phyloP scores from a whole-genome alignment of 108 stramenopile species.

The Pinguiococcus pyrenoidosus region DNA sequence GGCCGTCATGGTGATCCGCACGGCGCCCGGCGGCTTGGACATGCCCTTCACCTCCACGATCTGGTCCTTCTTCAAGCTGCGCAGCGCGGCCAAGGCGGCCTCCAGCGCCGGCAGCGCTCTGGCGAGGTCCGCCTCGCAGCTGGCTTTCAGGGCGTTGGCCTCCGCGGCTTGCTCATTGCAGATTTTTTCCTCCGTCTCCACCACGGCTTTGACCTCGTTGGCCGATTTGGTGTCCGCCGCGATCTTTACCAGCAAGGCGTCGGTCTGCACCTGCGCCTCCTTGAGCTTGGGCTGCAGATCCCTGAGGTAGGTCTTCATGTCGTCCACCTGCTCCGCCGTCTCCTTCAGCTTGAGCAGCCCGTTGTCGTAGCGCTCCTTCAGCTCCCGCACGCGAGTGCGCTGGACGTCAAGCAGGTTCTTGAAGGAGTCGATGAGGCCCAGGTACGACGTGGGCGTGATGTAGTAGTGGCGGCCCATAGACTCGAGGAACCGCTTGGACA shows the following conservation, averaged over 20 bases:
- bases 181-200: conserved; percentile 36
- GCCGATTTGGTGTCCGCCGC: conserved; percentile 34
- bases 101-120: conserved; percentile 48
- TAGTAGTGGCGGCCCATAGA: conserved; percentile 52
- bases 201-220: conserved; percentile 36
- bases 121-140: conserved; percentile 45
- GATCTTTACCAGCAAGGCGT: conserved; percentile 36
- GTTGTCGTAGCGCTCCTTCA: conserved; percentile 43
- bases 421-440: conserved; percentile 50
- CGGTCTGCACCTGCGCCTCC: conserved; percentile 41
- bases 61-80: conserved; percentile 32
- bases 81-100: conserved; percentile 34
- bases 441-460: conserved; percentile 51
- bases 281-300: conserved; percentile 49
- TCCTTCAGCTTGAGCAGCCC: conserved; percentile 42
- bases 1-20: conserved; percentile 38
- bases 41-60: conserved; percentile 49
- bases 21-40: conserved; percentile 43
- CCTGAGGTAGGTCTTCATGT: conserved; percentile 41
- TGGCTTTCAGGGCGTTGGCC: conserved; percentile 24
- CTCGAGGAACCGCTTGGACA: conserved; percentile 24
- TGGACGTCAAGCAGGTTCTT: conserved; percentile 33
- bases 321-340: conserved; percentile 42
- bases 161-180: conserved; percentile 37
- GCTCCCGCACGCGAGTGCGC: conserved; percentile 23